Evolutionary conservation across 225 moss, liverwort and hornwort genomes (phyloP).

Genomic region (Thuidium tamariscinum): DNA sequence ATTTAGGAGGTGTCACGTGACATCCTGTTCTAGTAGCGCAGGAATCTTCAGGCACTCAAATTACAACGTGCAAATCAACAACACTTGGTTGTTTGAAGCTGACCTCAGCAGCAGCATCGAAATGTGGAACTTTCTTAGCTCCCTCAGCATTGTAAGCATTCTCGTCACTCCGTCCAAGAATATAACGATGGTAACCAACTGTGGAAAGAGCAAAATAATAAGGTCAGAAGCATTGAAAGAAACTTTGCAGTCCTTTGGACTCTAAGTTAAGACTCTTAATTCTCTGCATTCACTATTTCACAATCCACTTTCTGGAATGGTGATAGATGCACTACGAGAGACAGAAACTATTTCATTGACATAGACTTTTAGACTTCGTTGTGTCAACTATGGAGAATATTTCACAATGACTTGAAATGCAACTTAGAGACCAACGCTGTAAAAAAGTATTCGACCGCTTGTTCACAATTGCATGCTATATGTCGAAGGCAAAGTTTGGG

Average conservation of each 20-base stretch:
- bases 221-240: not conserved
- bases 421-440: not conserved
- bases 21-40: not conserved
- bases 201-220: not conserved
- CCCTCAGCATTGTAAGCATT: not conserved
- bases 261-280: not conserved
- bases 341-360: not conserved
- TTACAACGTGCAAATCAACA: not conserved
- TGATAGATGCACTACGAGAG: not conserved
- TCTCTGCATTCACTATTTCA: not conserved
- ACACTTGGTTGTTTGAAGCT: not conserved
- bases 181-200: constrained; percentile 59
- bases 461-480: not conserved
- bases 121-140: constrained; percentile 32
- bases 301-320: not conserved
- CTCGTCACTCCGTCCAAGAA: constrained; percentile 5
- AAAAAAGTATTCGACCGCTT: not conserved
- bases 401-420: not conserved
- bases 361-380: not conserved
- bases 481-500: not conserved
- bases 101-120: constrained; percentile 55
- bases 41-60: not conserved
- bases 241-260: not conserved
- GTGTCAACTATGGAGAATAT: not conserved
- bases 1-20: not conserved